phyloP scores from a whole-genome alignment of 768 basidiomycete species.

The Kockovaella imperatae region DNA sequence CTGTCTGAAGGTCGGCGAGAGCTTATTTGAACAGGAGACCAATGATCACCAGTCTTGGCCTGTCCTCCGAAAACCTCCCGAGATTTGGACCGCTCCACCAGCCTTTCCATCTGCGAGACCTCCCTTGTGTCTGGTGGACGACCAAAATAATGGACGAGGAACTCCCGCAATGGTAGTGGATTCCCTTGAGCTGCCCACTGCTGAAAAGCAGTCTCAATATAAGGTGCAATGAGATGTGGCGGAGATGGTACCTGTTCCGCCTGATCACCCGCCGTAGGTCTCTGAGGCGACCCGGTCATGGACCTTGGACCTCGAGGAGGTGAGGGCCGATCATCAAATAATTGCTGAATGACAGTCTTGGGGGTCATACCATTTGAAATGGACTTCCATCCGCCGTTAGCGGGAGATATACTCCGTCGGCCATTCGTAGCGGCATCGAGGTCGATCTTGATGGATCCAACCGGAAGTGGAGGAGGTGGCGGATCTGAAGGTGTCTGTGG shows the following conservation, averaged over 20 bases:
- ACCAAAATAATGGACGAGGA: constrained; percentile 31
- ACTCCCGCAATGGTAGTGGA: constrained; percentile 17
- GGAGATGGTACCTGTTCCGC: background rate
- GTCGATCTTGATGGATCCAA: background rate
- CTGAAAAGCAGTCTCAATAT: constrained; percentile 31
- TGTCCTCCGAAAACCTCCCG: too few species aligned
- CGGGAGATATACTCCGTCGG: background rate
- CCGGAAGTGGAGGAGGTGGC: background rate
- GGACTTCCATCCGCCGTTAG: background rate
- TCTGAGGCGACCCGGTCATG: background rate
- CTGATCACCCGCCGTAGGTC: background rate
- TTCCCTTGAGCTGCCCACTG: constrained; percentile 22
- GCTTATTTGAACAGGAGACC: background rate
- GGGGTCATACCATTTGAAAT: background rate
- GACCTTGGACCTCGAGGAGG: background rate
- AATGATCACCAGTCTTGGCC: background rate
- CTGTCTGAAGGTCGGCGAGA: background rate
- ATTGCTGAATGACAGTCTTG: background rate
- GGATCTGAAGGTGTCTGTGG: background rate
- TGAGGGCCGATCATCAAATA: background rate
- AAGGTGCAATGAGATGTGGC: constrained; percentile 22
- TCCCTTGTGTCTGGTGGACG: constrained; percentile 17
- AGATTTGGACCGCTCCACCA: too few species aligned
- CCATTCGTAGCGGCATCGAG: background rate
- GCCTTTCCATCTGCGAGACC: constrained; percentile 18